A percentile compares a stretch with the other conserved stretches of the same genome.
Evolutionary conservation across 2,329 filamentous ascomycete genomes (phyloP).

Genomic region (Colletotrichum sp.): DNA sequence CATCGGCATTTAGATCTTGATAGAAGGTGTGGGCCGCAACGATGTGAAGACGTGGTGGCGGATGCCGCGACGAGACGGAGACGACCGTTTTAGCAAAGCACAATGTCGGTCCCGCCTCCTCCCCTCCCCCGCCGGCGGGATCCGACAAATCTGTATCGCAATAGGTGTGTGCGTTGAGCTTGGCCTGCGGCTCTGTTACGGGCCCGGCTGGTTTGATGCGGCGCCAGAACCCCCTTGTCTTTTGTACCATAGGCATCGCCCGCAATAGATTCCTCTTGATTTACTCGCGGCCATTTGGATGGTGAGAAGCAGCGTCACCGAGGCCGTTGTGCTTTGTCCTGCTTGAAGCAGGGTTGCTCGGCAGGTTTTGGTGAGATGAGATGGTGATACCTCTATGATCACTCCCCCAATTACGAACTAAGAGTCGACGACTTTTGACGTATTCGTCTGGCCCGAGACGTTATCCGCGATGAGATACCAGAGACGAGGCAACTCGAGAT

Average conservation of each 20-base stretch:
- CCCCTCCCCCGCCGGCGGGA: not conserved
- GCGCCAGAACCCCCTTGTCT: slow-evolving; percentile 15
- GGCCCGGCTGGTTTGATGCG: not conserved
- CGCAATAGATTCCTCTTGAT: slow-evolving; percentile 25
- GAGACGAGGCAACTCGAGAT: not conserved
- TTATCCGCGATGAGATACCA: not conserved
- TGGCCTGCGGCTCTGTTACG: not conserved
- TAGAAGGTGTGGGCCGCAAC: not conserved
- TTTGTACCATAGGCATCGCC: slow-evolving; percentile 25
- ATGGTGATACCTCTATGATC: not conserved
- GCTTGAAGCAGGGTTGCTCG: not conserved
- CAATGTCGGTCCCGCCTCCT: not conserved
- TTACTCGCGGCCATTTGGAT: not conserved
- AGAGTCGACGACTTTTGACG: not conserved
- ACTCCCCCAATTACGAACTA: rapidly evolving
- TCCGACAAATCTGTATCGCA: slow-evolving; percentile 11
- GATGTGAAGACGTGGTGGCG: not conserved
- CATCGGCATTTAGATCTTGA: not conserved
- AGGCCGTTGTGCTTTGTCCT: not conserved
- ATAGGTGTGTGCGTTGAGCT: not conserved
- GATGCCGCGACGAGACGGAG: slow-evolving; percentile 1
- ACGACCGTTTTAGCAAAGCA: not conserved
- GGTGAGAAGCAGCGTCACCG: not conserved
- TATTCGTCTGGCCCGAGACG: rapidly evolving
- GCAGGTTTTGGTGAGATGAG: not conserved